These are phyloP conservation scores for Fusarium sp. DNA, from an alignment of 2,329 filamentous ascomycete species.

Conservation along the genomic window DNA sequence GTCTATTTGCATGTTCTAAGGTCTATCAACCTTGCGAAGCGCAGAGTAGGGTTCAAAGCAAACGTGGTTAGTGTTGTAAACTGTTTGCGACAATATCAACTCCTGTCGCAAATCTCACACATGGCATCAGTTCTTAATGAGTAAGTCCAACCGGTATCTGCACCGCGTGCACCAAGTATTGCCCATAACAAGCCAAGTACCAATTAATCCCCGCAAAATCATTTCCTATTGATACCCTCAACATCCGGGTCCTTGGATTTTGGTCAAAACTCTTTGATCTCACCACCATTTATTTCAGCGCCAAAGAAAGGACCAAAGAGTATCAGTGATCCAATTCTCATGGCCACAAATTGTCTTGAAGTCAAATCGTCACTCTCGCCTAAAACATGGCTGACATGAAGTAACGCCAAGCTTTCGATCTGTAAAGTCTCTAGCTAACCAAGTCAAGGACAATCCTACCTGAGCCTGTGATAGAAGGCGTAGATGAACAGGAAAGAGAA, in stretches of 20 bases:
- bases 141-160: background rate
- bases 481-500: background rate
- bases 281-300: no score
- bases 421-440: background rate
- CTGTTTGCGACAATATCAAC: background rate
- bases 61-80: background rate
- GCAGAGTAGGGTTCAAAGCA: accelerated
- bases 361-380: accelerated
- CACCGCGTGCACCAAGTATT: background rate
- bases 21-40: accelerated
- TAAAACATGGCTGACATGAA: background rate
- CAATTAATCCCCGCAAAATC: background rate
- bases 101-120: accelerated
- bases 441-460: background rate
- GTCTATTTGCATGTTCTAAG: accelerated
- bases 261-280: background rate
- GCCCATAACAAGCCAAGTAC: slow-evolving; percentile 2
- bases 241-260: background rate
- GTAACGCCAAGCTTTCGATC: background rate
- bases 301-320: background rate
- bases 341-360: accelerated
- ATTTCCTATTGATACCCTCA: background rate
- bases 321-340: background rate
- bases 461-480: background rate
- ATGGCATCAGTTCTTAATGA: background rate